phyloP scores from a whole-genome alignment of 805 yeast species.

The Myxozyma nipponensis region DNA sequence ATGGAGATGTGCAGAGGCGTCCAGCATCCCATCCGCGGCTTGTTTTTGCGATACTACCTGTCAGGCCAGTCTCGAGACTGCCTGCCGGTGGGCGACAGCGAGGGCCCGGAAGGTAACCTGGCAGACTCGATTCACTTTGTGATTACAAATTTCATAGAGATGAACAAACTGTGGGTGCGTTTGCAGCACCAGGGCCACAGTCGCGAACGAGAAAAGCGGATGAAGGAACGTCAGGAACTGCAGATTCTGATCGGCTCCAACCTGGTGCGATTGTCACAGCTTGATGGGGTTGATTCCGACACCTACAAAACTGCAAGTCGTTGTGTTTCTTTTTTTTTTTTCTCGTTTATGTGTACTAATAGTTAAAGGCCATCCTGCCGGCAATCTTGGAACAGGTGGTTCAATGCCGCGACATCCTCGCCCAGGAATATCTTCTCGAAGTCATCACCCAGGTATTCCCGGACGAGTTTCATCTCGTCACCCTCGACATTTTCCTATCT shows the following conservation, averaged over 20 bases:
- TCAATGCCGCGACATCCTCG: conserved; percentile 86
- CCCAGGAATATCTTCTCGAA: conserved; percentile 88
- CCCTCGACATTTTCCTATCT: conserved; percentile 62
- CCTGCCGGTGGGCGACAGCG: conserved; percentile 43
- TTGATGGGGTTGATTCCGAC: conserved; percentile 60
- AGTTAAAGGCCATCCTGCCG: conserved; percentile 57
- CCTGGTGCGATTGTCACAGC: conserved; percentile 80
- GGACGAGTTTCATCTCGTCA: conserved; percentile 78
- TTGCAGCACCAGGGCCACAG: conserved; percentile 94
- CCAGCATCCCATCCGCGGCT: conserved; percentile 89
- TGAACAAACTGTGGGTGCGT: conserved; percentile 98
- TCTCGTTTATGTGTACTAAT: background rate
- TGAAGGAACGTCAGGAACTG: conserved; percentile 77
- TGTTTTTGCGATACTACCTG: conserved; percentile 83
- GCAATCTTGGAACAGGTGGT: conserved; percentile 81
- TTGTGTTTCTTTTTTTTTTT: background rate
- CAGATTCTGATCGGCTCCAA: conserved; percentile 91
- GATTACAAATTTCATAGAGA: conserved; percentile 84
- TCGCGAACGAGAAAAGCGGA: conserved; percentile 69
- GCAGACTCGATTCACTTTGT: conserved; percentile 74
- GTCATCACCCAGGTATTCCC: conserved; percentile 94
- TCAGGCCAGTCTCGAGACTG: conserved; percentile 75
- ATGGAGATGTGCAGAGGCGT: conserved; percentile 97
- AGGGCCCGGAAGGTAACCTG: conserved; percentile 41
- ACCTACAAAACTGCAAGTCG: conserved; percentile 35